Conservation (phyloP, 768 basidiomycete genomes). For the Mrakia blollopis region DNA sequence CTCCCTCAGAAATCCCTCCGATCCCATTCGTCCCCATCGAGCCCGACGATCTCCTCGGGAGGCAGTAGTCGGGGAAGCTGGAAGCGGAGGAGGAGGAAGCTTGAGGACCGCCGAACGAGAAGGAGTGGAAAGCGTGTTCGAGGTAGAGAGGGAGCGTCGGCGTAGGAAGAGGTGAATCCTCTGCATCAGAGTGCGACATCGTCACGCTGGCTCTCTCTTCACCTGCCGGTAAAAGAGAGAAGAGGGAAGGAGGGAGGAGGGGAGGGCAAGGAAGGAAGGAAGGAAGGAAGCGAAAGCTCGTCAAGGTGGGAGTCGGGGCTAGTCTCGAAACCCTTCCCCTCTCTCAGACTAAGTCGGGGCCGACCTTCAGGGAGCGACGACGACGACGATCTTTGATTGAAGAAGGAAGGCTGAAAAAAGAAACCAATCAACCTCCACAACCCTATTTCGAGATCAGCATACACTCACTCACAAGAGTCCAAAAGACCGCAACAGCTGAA, state of each 20-base stretch:
- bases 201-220: background rate
- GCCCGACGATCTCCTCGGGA: background rate
- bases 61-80: background rate
- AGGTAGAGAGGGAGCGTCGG: background rate
- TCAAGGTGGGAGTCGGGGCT: no score
- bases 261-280: no score
- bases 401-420: no score
- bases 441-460: no score
- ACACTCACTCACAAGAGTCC: no score
- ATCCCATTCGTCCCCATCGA: background rate
- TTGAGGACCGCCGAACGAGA: background rate
- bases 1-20: background rate
- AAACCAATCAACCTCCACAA: no score
- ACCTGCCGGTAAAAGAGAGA: background rate
- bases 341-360: no score
- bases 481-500: no score
- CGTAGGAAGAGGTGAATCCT: constrained; percentile 10
- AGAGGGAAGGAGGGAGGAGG: background rate
- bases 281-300: no score
- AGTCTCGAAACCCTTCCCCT: no score
- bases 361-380: no score
- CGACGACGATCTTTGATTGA: no score
- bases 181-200: background rate
- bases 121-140: background rate
- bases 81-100: background rate